A percentile compares a stretch with the other conserved stretches of the same genome.
Evolutionary conservation across 2,329 filamentous ascomycete species (phyloP).

Genomic region (Verruconis gallopava): DNA sequence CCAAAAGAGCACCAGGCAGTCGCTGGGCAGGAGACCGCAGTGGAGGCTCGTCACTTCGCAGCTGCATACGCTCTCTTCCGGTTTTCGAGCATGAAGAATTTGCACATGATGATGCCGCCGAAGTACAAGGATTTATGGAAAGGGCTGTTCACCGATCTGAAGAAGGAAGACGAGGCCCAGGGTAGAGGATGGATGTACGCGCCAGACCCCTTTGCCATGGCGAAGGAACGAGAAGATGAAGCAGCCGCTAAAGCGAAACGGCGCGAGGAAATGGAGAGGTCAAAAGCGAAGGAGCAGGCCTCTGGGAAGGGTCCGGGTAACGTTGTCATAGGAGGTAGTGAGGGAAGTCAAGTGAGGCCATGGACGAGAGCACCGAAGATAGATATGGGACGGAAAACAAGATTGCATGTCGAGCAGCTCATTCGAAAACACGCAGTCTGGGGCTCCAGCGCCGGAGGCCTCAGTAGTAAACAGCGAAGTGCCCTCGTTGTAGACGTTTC

Average conservation of each 20-base stretch:
- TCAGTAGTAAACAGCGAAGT: constrained; percentile 45
- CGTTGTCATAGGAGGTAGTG: constrained; percentile 24
- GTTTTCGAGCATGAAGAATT: constrained; percentile 89
- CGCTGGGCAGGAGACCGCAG: constrained; percentile 60
- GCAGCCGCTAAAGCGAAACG: constrained; percentile 68
- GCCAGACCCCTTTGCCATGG: constrained; percentile 78
- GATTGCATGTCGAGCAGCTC: constrained; percentile 65
- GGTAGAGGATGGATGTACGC: constrained; percentile 84
- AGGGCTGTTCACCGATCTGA: constrained; percentile 67
- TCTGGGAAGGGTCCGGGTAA: constrained; percentile 21
- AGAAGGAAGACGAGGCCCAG: constrained; percentile 65
- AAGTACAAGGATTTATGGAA: constrained; percentile 88
- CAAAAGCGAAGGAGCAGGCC: constrained; percentile 31
- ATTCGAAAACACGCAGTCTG: constrained; percentile 68
- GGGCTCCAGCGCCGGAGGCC: constrained; percentile 66
- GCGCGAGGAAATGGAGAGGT: constrained; percentile 53
- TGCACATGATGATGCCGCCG: constrained; percentile 87
- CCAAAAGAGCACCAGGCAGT: constrained; percentile 61
- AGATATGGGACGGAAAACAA: constrained; percentile 76
- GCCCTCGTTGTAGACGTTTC: constrained; percentile 59
- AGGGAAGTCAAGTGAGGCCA: constrained; percentile 39
- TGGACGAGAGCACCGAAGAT: constrained; percentile 83
- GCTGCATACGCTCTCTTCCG: constrained; percentile 85
- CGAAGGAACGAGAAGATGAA: constrained; percentile 66
- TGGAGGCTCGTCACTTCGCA: constrained; percentile 88